Conservation (phyloP, 2,329 filamentous ascomycete species). For the Orbilia oligospora region DNA sequence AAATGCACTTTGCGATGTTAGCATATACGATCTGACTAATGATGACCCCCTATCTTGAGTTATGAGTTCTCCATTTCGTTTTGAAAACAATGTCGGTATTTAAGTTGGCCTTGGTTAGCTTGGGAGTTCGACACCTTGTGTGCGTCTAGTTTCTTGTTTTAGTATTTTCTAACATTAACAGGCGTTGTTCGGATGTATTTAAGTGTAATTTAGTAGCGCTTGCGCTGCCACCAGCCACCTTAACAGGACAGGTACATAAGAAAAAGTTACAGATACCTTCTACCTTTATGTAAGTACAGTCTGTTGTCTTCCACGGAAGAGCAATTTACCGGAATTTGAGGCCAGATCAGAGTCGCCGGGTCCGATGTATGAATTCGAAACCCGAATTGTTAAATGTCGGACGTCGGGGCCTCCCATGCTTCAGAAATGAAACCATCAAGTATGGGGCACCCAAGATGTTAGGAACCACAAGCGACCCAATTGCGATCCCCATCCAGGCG, state of each 20-base stretch:
- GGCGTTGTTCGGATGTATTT: constrained; percentile 22
- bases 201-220: not conserved
- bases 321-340: not conserved
- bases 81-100: constrained; percentile 6
- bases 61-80: too few relatives aligned
- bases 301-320: not conserved
- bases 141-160: constrained; percentile 16
- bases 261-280: too few relatives aligned
- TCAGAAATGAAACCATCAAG: constrained; percentile 24
- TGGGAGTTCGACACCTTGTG: not conserved
- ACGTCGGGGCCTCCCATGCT: constrained; percentile 4
- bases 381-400: constrained; percentile 12
- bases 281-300: not conserved
- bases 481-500: not conserved
- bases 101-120: not conserved
- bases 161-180: not conserved
- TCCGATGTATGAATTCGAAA: constrained; percentile 1
- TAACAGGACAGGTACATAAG: too few relatives aligned
- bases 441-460: not conserved
- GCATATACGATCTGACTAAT: constrained; percentile 42
- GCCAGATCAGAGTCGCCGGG: constrained; percentile 27
- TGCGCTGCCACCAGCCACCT: constrained; percentile 18
- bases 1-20: constrained; percentile 38
- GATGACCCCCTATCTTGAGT: not conserved
- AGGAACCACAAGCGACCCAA: constrained; percentile 18